Base-by-base conservation (phyloP, 768 basidiomycete genomes). In the Kondoa malvinella region DNA sequence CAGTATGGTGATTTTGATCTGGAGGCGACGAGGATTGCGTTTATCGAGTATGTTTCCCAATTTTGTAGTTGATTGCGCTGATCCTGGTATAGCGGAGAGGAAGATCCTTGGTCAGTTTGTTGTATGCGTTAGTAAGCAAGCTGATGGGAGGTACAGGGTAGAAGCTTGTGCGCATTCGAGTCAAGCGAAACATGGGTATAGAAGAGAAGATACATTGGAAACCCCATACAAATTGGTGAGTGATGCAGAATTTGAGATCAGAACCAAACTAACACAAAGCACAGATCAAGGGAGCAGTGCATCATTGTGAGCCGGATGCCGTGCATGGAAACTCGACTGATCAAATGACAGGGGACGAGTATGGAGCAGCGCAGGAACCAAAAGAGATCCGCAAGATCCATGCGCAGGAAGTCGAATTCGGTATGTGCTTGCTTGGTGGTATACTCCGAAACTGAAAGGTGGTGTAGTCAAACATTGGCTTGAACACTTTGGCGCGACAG, bases 381-480 rank as follows among this genome's bases (percentile, higher is more conserved):
- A 75, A 78, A 4, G 82, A 87, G 72, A 95, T 97, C 70, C 80
- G 81, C 69, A 82, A 83, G 72, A 86, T 96, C 29, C 94, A 97
- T 72, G 77, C 76, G 32, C 85, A 91, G 74, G 89, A 86, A 81
- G 82, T 91, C 57, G 78, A 76, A 17, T 94, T 96, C 74, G 88
- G 95, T 14, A 78, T 77, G 59, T 81, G 80, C 31, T 97, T 92
- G 94, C 70, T 86, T 70, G 77, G 40, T 21, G 40, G 40, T 50
- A 21, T 50, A 8, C 40, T 8, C 40, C 8, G 21, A 50, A 50
- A 50, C 40, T 50, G 40, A 50, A n/a, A n/a, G 8, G 40, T 50
- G 12, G 12, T 50, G 8, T 50, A 50, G 40, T 50, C 12, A 50
- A 50, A 50, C 40, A 50, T 21, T 50, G 40, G 40, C 40, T 50